Percentiles rank a stretch among this genome's conserved stretches.
Conservation (phyloP, 23 red algal genomes). For the Gracilaria gracilis region DNA sequence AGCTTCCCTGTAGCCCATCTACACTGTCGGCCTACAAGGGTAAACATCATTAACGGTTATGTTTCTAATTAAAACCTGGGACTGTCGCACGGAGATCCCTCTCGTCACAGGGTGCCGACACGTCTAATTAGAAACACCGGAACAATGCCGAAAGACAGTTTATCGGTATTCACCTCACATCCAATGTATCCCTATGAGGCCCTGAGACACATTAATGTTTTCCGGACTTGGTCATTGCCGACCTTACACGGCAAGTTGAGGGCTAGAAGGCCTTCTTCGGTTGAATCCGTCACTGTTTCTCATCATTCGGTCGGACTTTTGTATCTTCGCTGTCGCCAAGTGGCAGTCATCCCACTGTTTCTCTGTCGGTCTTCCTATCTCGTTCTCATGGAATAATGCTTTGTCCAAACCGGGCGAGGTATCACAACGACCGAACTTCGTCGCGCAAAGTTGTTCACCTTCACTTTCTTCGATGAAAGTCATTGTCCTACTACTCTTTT, state of each 20-base stretch:
- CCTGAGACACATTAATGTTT: neutral
- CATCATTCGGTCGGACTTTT: neutral
- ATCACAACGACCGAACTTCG: neutral
- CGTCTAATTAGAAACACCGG: constrained; percentile 14
- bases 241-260: neutral
- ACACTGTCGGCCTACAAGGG: too few species aligned
- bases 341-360: neutral
- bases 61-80: neutral
- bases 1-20: too few species aligned
- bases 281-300: constrained; percentile 23
- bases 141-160: neutral
- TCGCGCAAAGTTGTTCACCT: too few species aligned
- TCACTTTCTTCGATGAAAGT: constrained; percentile 7
- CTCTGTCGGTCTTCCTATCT: neutral
- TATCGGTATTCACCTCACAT: neutral
- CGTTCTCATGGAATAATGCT: constrained; percentile 23
- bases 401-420: neutral
- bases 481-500: neutral
- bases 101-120: too few species aligned
- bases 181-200: neutral
- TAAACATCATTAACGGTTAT: too few species aligned
- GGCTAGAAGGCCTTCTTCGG: neutral
- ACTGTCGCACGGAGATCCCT: neutral
- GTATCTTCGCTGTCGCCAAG: constrained; percentile 14
- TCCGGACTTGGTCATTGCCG: neutral